Percentiles rank a stretch among this genome's conserved stretches.
Conservation (phyloP, 2,329 filamentous ascomycete species). For the Parafenestella ontariensis region DNA sequence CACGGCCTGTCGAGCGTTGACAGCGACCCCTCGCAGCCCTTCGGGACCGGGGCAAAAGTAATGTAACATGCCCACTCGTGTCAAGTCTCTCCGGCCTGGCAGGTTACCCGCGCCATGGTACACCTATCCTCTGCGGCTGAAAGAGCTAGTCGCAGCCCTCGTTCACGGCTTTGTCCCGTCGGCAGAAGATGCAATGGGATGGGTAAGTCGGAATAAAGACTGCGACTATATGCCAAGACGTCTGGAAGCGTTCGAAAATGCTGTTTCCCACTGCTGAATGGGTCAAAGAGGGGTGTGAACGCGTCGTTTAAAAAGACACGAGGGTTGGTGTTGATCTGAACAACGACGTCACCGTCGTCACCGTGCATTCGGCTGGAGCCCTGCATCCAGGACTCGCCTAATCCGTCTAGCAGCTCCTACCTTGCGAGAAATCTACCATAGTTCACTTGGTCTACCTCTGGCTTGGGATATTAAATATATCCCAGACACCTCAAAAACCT, state of each 20-base stretch:
- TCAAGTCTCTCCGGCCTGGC: constrained; percentile 23
- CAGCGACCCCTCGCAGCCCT: constrained; percentile 11
- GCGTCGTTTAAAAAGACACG: constrained; percentile 26
- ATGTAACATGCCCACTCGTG: constrained; percentile 18
- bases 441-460: neutral
- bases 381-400: constrained; percentile 11
- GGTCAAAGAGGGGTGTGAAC: constrained; percentile 26
- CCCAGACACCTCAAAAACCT: neutral
- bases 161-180: constrained; percentile 27
- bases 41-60: constrained; percentile 15
- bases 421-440: constrained; percentile 2
- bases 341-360: constrained; percentile 41
- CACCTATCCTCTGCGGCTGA: constrained; percentile 30
- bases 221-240: constrained; percentile 35
- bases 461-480: neutral
- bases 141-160: constrained; percentile 19
- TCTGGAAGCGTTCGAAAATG: constrained; percentile 44
- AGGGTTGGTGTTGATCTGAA: constrained; percentile 24
- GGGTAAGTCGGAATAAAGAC: constrained; percentile 19
- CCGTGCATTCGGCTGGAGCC: constrained; percentile 31
- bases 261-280: constrained; percentile 23
- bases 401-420: constrained; percentile 4
- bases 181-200: constrained; percentile 9
- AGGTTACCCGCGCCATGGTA: constrained; percentile 20
- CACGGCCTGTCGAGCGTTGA: constrained; percentile 17